Evolutionary conservation across 768 basidiomycete genomes (phyloP).

Genomic region (Mycena belliarum): DNA sequence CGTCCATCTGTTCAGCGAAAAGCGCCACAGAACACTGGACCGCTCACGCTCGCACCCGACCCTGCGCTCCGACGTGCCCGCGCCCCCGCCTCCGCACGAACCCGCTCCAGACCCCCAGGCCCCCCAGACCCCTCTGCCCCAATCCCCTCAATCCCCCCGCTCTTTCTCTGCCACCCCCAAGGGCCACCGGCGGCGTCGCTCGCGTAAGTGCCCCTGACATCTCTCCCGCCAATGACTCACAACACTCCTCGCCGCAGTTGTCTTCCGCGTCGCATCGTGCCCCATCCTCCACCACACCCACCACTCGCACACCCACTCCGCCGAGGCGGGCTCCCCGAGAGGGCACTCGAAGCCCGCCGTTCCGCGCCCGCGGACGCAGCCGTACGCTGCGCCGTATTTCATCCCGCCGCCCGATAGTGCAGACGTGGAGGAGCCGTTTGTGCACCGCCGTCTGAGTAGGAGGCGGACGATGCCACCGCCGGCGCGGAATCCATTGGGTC

Average conservation of each 20-base stretch:
- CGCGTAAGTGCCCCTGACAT: conserved; percentile 11
- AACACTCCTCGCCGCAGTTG: too few species aligned
- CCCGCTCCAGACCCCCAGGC: too few species aligned
- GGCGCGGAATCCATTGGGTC: background rate
- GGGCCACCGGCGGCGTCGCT: background rate
- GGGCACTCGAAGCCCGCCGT: too few species aligned
- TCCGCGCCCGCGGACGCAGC: conserved; percentile 17
- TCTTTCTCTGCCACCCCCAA: background rate
- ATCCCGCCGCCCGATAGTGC: conserved; percentile 16
- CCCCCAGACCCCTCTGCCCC: background rate
- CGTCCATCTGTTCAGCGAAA: conserved; percentile 13
- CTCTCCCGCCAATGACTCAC: background rate
- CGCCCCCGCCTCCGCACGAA: background rate
- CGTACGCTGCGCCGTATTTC: conserved; percentile 23
- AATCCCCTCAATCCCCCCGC: background rate
- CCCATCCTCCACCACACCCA: conserved; percentile 10
- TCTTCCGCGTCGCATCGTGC: conserved; percentile 12
- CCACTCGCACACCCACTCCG: background rate
- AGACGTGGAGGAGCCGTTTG: conserved; percentile 12
- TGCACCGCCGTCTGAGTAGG: conserved; percentile 6
- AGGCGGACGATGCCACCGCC: conserved; percentile 8
- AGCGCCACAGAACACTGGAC: background rate
- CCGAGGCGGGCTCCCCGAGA: too few species aligned
- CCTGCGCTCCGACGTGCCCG: background rate
- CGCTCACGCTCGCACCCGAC: background rate